phyloP scores from a whole-genome alignment of 2,329 filamentous ascomycete species.

The Exophiala phaeomuriformis region DNA sequence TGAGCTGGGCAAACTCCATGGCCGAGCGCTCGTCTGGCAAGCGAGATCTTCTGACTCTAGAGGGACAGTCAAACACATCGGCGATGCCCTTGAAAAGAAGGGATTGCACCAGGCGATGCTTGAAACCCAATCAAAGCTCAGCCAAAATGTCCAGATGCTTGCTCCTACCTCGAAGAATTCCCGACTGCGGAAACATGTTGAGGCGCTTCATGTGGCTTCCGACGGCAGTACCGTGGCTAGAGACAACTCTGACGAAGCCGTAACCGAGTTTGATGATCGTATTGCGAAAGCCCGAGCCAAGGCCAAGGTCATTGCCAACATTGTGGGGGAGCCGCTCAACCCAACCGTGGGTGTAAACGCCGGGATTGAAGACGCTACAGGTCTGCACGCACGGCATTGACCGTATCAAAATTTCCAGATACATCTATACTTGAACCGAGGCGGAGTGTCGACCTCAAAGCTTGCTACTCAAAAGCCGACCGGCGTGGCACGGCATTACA shows the following conservation, averaged over 20 bases:
- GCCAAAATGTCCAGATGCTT: slow-evolving; percentile 7
- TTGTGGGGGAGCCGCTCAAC: slow-evolving; percentile 46
- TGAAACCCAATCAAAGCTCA: background rate
- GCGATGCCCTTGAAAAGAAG: background rate
- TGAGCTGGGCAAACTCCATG: slow-evolving; percentile 69
- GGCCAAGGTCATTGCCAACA: slow-evolving; percentile 73
- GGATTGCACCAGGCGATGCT: background rate
- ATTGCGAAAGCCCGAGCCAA: slow-evolving; percentile 77
- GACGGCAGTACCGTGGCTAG: slow-evolving; percentile 71
- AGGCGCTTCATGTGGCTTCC: slow-evolving; percentile 65
- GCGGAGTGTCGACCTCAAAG: background rate
- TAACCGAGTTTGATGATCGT: slow-evolving; percentile 85
- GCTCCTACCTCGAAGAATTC: slow-evolving; percentile 46
- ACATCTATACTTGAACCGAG: background rate
- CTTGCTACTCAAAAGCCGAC: background rate
- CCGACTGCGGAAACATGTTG: slow-evolving; percentile 69
- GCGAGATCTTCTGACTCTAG: slow-evolving; percentile 49
- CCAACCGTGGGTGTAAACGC: slow-evolving; percentile 15
- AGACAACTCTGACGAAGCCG: slow-evolving; percentile 77
- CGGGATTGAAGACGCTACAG: slow-evolving; percentile 29
- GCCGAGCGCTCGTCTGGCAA: slow-evolving; percentile 75
- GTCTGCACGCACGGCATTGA: slow-evolving; percentile 38
- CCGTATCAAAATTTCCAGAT: slow-evolving; percentile 34
- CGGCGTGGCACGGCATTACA: slow-evolving; percentile 1
- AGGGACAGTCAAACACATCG: background rate